Conservation (phyloP, 2,329 filamentous ascomycete species). For the Diaporthe sp. region DNA sequence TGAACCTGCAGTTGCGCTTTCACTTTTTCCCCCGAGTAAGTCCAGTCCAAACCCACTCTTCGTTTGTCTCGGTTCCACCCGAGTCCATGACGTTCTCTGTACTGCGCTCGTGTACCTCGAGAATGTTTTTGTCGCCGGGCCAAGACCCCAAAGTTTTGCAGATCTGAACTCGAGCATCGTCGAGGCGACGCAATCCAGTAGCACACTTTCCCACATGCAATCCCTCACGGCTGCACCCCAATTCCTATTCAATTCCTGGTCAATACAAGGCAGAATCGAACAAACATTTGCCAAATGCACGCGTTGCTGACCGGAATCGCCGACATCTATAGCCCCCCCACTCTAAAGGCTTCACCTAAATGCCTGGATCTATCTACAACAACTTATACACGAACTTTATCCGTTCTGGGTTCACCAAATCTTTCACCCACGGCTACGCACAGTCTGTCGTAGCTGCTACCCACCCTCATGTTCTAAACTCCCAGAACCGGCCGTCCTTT, state of each 20-base stretch:
- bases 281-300: not conserved
- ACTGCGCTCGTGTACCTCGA: constrained; percentile 14
- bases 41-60: constrained; percentile 7
- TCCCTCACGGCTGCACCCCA: not conserved
- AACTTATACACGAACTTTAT: constrained; percentile 84
- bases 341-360: constrained; percentile 84
- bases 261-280: not conserved
- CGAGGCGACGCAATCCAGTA: not conserved
- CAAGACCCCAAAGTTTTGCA: not conserved
- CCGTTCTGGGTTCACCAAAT: constrained; percentile 97
- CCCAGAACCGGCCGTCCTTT: constrained; percentile 76
- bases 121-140: not conserved
- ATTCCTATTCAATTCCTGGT: not conserved
- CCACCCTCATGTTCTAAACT: constrained; percentile 83
- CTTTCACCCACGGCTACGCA: constrained; percentile 97
- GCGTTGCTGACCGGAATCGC: constrained; percentile 34
- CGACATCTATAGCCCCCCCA: constrained; percentile 53
- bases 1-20: constrained; percentile 90
- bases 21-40: constrained; percentile 75
- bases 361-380: constrained; percentile 79
- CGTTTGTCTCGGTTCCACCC: constrained; percentile 44
- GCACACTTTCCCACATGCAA: not conserved
- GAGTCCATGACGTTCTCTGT: constrained; percentile 26
- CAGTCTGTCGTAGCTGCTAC: constrained; percentile 97
- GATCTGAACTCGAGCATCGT: not conserved